phyloP scores from a whole-genome alignment of 2,329 filamentous ascomycete species.

The Penicillium sp. region DNA sequence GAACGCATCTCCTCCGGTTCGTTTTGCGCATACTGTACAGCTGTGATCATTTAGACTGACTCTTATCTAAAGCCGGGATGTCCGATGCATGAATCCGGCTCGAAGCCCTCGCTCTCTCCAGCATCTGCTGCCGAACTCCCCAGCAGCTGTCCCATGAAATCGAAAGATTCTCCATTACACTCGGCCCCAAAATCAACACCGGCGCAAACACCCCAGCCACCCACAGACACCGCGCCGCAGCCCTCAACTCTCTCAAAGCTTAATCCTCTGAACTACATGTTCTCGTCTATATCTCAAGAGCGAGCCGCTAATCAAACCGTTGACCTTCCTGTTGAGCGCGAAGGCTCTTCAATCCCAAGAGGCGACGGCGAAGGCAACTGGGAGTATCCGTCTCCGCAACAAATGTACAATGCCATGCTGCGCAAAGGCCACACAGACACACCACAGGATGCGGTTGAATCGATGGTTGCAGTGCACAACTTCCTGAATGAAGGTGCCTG shows the following conservation, averaged over 20 bases:
- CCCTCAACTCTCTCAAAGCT: constrained; percentile 61
- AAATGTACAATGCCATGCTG: constrained; percentile 98
- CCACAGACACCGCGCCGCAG: constrained; percentile 25
- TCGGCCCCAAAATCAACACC: constrained; percentile 32
- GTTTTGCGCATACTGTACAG: constrained; percentile 18
- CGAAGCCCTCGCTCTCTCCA: constrained; percentile 29
- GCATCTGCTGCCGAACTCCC: constrained; percentile 30
- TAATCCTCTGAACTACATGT: constrained; percentile 94
- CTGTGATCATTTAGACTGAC: constrained; percentile 17
- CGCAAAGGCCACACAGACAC: constrained; percentile 96
- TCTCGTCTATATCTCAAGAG: constrained; percentile 75
- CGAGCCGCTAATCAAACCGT: constrained; percentile 70
- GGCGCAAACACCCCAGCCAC: constrained; percentile 32
- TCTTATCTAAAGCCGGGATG: constrained; percentile 57
- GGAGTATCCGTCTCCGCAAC: constrained; percentile 97
- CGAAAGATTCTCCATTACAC: constrained; percentile 51
- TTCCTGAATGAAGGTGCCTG: constrained; percentile 97
- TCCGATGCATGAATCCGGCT: constrained; percentile 61
- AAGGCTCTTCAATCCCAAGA: constrained; percentile 86
- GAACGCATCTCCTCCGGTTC: constrained; percentile 55
- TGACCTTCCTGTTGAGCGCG: constrained; percentile 73
- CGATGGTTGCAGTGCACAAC: constrained; percentile 97
- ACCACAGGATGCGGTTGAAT: constrained; percentile 85
- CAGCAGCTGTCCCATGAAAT: constrained; percentile 46
- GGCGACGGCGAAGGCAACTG: constrained; percentile 73